Percentiles rank a stretch among this genome's conserved stretches.
phyloP scores from a whole-genome alignment of 176 grass and related monocot genomes.

The Coix lacrymajobi region DNA sequence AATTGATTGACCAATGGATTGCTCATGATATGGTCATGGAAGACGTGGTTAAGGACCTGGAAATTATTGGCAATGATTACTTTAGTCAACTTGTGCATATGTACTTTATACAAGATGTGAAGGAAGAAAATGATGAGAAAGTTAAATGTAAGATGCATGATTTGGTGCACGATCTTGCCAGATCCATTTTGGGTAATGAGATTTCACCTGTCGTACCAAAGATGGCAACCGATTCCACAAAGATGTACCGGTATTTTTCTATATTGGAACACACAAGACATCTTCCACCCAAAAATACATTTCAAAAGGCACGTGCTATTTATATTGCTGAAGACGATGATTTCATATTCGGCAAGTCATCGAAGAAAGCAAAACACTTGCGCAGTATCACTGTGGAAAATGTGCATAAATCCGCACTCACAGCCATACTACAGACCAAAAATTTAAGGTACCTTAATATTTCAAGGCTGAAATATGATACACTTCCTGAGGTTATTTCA shows the following conservation, averaged over 20 bases:
- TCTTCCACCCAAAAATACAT: not conserved
- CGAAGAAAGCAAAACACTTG: not conserved
- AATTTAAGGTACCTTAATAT: too few species aligned
- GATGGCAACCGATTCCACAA: not conserved
- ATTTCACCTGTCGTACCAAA: not conserved
- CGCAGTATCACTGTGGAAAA: too few species aligned
- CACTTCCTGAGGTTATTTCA: conserved; percentile 10
- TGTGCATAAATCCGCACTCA: too few species aligned
- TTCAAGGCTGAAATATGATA: too few species aligned
- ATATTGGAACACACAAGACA: not conserved
- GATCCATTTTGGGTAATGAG: not conserved
- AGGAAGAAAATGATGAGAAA: not conserved
- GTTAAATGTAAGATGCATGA: conserved; percentile 11
- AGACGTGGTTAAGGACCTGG: not conserved
- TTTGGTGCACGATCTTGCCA: not conserved
- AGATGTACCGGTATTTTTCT: conserved; percentile 2
- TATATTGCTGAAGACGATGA: not conserved
- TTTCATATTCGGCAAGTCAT: conserved; percentile 9
- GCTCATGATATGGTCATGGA: conserved; percentile 6
- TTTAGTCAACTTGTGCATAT: conserved; percentile 12
- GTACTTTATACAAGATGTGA: conserved; percentile 10
- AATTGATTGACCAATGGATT: conserved; percentile 32
- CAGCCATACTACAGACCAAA: too few species aligned
- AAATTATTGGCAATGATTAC: not conserved
- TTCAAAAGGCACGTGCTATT: conserved; percentile 8